Base-by-base conservation (phyloP, 306 rosid species). In the Castanopsis chinensis region DNA sequence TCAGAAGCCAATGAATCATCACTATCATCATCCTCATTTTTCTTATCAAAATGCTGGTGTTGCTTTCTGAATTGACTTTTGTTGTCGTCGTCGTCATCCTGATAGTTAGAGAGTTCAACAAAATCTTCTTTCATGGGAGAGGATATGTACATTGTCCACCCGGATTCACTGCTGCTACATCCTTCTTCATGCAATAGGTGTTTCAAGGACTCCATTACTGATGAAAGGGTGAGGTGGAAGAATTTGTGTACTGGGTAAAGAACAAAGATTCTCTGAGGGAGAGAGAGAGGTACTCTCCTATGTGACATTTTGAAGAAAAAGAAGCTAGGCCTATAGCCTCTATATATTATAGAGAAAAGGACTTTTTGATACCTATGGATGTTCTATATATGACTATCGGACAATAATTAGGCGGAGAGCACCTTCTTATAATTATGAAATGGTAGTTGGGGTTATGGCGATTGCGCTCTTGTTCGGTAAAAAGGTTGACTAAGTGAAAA, bases 1-100 rank as follows among this genome's bases (percentile, higher is more conserved):
- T 93, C 97, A 0, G 98, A 93, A 73, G 94, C 94, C 97, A 90
- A 84, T 1, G 97, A 93, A 83, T 90, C 97, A 58, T 93, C 98
- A n/a, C 94, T 91, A 73, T 86, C 93, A 45, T 63, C 92, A 17
- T 86, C 87, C 51, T 85, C 83, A 37, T 74, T 79, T 69, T 80
- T 80, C 65, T 14, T 64, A 65, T 19, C 52, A 20, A 18, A 8
- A 13, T 37, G 45, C 0, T 69, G 59, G 11, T 41, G 11, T 41
- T 41, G 80, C 53, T 30, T 33, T 8, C 9, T 67, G 35, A 53
- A 41, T 43, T 41, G 45, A 12, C 53, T 33, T 33, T 60, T 68
- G 32, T 68, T 81, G 55, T 74, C 68, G 17, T 81, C 86, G 5
- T 79, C 73, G 57, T 20, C 67, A 17, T 63, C 49, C 14, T 80